Conservation (phyloP, 169 alveolate genomes). For the Cardiosporidium cionae region DNA sequence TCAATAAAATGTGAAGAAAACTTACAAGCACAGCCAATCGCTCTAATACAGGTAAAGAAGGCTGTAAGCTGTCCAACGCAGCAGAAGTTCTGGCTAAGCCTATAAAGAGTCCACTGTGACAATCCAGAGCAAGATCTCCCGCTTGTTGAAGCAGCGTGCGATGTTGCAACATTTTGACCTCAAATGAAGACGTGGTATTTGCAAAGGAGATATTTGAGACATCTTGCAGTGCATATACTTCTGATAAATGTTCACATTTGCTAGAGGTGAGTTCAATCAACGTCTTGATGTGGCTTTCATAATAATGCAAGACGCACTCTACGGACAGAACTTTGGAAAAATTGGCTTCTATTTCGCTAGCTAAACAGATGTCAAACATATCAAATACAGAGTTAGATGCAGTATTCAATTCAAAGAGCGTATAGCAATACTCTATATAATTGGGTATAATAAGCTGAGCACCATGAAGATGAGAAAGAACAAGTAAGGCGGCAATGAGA, state of each 20-base stretch:
- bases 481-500: background rate
- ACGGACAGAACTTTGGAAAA: background rate
- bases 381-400: background rate
- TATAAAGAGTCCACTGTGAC: too few species aligned
- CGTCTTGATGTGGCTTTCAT: too few species aligned
- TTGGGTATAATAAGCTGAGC: background rate
- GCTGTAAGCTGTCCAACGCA: background rate
- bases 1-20: background rate
- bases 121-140: too few species aligned
- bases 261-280: too few species aligned
- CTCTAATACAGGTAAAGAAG: background rate
- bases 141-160: too few species aligned
- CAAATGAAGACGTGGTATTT: too few species aligned
- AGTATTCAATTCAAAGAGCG: background rate
- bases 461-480: background rate
- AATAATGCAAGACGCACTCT: background rate
- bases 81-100: background rate
- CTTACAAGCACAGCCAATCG: background rate
- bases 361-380: background rate
- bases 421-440: background rate
- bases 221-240: too few species aligned
- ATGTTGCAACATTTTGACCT: too few species aligned
- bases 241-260: too few species aligned
- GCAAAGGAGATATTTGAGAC: too few species aligned
- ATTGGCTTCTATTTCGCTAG: background rate